Base-by-base conservation (phyloP, 345 rosid species). In the Gossypium turneri region DNA sequence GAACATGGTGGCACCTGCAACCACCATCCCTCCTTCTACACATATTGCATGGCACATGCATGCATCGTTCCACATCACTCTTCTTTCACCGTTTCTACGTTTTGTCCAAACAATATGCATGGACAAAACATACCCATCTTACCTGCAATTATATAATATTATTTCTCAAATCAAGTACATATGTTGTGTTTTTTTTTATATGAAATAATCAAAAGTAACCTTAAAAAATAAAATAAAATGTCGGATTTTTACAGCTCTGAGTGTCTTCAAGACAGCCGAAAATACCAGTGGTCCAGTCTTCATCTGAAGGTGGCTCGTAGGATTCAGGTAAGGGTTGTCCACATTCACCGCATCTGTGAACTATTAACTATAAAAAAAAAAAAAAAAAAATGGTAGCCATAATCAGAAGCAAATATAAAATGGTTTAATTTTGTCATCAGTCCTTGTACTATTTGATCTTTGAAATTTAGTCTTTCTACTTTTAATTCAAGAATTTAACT, bases 241-340 rank as follows among this genome's bases (percentile, higher is more conserved):
- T 7, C 57, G 20, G 41, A 72, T 17, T 1, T 88, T 85, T 85
- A 92, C 98, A 94, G 81, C 91, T 92, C 25, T 90, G 88, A 1
- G 82, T 48, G 84, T 94, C 98, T 77, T 90, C 86, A 52, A 72
- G 79, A 70, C 97, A 94, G 25, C 83, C 89, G 50, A 75, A 92
- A 66, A 94, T 88, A 17, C 95, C 97, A 9, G 97, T 90, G 1
- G 94, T 86, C 98, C 97, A 92, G 63, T 90, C 91, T 82, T 94
- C 97, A 81, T 94, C 94, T 29, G 93, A 87, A 34, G 94, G 98
- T 3, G 97, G 97, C 81, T 92, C 92, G 48, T 88, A 90, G 74
- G 81, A 85, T 76, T 92, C 97, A 0, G 98, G 97, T 38, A 92
- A 72, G 27, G 83, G 75, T 77, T 94, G 97, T 61, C 97, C 91